Evolutionary conservation across 306 rosid species (phyloP), one percentile per base, ranked within the genome.

Genomic region (Hippophae rhamnoides): DNA sequence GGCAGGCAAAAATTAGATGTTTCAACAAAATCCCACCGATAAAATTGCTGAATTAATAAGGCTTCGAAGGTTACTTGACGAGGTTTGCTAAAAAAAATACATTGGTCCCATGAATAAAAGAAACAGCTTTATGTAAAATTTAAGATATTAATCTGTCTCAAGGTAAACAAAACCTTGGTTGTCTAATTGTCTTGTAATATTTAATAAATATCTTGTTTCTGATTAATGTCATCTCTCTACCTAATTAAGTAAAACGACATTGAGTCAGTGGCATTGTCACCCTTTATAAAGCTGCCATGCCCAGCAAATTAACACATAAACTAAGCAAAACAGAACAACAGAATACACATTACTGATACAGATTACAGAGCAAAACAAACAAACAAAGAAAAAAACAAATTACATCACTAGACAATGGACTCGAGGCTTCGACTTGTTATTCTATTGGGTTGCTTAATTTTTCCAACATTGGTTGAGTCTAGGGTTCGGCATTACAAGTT

Each of bases 161-260:
- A 31, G 38, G 38, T 31, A 31, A 31, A 31, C 3, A 31, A 31
- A 31, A 31, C 38, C 38, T 31, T 31, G 38, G 38, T 31, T 31
- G 38, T 31, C 5, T 31, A 31, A 31, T 31, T 31, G 38, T 31
- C 3, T 31, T 31, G 5, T 2, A 31, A 31, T 31, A 31, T 4
- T 4, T 31, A 31, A 31, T 31, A 63, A 57, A 68, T 63, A 67
- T 62, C 84, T 89, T 80, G 70, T 53, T 61, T 59, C 59, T 65
- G 51, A 84, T 82, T 83, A 77, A 64, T 79, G 57, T 52, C 14
- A 12, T 59, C 50, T 62, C 41, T 71, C 79, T 81, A 90, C 97
- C 97, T 85, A 87, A 90, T 82, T 60, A 62, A 57, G 69, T 42
- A 69, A 90, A 86, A 84, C 77, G 95, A 90, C 97, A 65, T 76